These are phyloP conservation scores for Musa balbisiana DNA, from an alignment of 202 grass and related monocot species.

Conservation along the genomic window DNA sequence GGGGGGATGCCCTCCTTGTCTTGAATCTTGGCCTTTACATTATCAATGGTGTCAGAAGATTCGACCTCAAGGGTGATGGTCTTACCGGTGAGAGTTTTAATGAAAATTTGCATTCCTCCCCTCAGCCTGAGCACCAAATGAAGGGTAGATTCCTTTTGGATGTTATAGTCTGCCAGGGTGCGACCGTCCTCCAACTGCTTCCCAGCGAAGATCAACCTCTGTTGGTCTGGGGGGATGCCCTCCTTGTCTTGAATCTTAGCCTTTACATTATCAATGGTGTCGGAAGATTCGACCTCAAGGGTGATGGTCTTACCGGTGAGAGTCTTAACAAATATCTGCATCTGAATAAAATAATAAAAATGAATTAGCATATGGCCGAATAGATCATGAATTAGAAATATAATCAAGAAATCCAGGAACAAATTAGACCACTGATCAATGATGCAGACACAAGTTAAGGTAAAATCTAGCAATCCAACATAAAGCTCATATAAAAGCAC, in stretches of 20 bases:
- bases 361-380: too few relatives aligned
- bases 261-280: slow-evolving; percentile 54
- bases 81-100: slow-evolving; percentile 45
- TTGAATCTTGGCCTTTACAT: slow-evolving; percentile 52
- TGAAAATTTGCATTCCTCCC: slow-evolving; percentile 53
- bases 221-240: slow-evolving; percentile 49
- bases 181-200: slow-evolving; percentile 51
- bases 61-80: slow-evolving; percentile 51
- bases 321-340: slow-evolving; percentile 57
- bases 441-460: too few relatives aligned
- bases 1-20: slow-evolving; percentile 56
- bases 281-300: slow-evolving; percentile 31
- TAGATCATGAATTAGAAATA: too few relatives aligned
- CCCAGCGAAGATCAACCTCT: slow-evolving; percentile 44
- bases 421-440: too few relatives aligned
- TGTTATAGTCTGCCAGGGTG: slow-evolving; percentile 53
- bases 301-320: slow-evolving; percentile 49
- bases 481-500: too few relatives aligned
- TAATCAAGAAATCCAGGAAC: too few relatives aligned
- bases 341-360: neutral
- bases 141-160: slow-evolving; percentile 61
- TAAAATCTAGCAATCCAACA: too few relatives aligned
- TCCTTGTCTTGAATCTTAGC: slow-evolving; percentile 67
- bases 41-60: slow-evolving; percentile 41
- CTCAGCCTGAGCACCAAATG: slow-evolving; percentile 43